Evolutionary conservation across 192 early-diverging fungal species (phyloP).

Genomic region (Coemansia sp.): DNA sequence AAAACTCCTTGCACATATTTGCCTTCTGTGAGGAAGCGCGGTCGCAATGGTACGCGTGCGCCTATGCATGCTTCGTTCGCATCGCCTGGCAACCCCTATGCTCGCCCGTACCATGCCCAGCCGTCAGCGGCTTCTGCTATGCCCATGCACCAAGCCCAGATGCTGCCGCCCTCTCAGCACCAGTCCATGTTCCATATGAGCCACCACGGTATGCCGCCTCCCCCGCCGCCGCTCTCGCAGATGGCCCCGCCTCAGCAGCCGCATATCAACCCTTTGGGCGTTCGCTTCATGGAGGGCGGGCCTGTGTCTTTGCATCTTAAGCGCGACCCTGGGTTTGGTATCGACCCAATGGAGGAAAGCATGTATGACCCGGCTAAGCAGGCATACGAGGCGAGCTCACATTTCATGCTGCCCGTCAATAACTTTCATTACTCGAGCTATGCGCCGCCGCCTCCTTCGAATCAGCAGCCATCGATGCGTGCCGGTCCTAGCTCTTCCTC

Average conservation of each 20-base stretch:
- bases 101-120: constrained; percentile 31
- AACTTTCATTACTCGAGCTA: constrained; percentile 31
- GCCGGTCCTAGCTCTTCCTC: constrained; percentile 1
- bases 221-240: constrained; percentile 12
- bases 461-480: constrained; percentile 1
- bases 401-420: constrained; percentile 48
- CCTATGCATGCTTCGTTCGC: constrained; percentile 27
- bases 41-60: constrained; percentile 40
- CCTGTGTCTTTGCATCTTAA: constrained; percentile 53
- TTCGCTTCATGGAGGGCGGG: constrained; percentile 28
- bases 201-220: constrained; percentile 12
- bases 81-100: constrained; percentile 21
- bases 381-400: constrained; percentile 46
- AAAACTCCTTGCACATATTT: constrained; percentile 47
- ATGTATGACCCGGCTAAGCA: constrained; percentile 52
- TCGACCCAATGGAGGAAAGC: constrained; percentile 31
- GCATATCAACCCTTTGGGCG: constrained; percentile 47
- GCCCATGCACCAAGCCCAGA: constrained; percentile 17
- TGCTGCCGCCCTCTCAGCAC: constrained; percentile 15
- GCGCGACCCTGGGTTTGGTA: constrained; percentile 53
- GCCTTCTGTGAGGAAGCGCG: constrained; percentile 46
- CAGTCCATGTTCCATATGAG: constrained; percentile 2
- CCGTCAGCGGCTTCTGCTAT: constrained; percentile 4
- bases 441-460: background rate
- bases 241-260: constrained; percentile 17